Evolutionary conservation across 805 yeast genomes (phyloP), one percentile per base, ranked within the genome.

Genomic region (Wickerhamiella hasegawae): DNA sequence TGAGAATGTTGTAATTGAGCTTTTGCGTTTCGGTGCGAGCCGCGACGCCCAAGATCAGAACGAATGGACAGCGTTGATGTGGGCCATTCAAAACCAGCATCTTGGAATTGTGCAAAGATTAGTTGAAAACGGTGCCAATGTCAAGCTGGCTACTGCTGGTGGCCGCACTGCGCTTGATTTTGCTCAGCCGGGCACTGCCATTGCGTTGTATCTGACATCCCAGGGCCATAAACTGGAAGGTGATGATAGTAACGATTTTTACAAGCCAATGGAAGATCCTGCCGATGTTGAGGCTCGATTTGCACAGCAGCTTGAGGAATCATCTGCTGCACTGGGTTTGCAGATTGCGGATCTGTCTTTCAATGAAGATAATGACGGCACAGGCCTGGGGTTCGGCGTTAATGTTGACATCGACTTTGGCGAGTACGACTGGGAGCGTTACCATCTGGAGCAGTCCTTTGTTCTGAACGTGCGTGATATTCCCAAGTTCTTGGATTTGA

Each of bases 21-120:
- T 62, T 31, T 45, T 62, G 25, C 45, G 52, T 10, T 47, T 39
- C 19, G 59, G 57, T 5, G 66, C 66, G 1, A 39, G 51, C 14
- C 53, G 57, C 3, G 53, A 62, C 33, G 36, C 37, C 16, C 56
- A 50, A 35, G 66, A 61, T 44, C 49, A 50, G 28, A 49, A 50
- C 36, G 57, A 54, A 32, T 62, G 65, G 66, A 55, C 66, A 4
- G 55, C 94, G 9, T 54, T 80, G 31, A 81, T 80, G 90, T 82
- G 94, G 94, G 85, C 92, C 1, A 71, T 81, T 3, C 68, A 73
- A 45, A 63, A 75, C 44, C 68, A 72, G 36, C 69, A 71, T 36
- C 53, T 67, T 39, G 63, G 65, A 10, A 63, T 76, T 31, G 73
- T 71, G 12, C 66, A 69, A 32, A 55, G 66, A 37, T 57, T 82